Percentiles rank a stretch among this genome's conserved stretches.
Conservation (phyloP, 2,329 filamentous ascomycete species). For the Aureobasidium sp. region DNA sequence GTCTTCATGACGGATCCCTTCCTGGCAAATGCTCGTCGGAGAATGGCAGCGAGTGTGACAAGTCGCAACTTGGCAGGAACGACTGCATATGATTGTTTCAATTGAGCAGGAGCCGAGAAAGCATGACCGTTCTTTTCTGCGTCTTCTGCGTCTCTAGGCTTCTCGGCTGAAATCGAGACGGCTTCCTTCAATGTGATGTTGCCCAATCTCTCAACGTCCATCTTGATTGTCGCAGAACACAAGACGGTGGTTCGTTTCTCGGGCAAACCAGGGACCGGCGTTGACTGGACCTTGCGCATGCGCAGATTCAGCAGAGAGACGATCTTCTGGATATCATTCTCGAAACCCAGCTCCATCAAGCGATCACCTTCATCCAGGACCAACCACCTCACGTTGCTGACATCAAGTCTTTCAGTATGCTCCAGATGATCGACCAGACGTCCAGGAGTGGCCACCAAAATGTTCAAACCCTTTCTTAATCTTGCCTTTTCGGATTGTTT, state of each 20-base stretch:
- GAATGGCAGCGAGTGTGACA: constrained; percentile 74
- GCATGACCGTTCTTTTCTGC: constrained; percentile 44
- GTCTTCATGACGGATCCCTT: constrained; percentile 93
- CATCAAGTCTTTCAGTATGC: constrained; percentile 81
- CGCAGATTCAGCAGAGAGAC: constrained; percentile 69
- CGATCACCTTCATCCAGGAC: constrained; percentile 94
- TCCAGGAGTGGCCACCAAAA: constrained; percentile 89
- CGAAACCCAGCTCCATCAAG: constrained; percentile 97
- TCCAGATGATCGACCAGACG: constrained; percentile 85
- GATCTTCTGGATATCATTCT: constrained; percentile 84
- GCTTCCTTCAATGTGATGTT: constrained; percentile 95
- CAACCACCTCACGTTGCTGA: constrained; percentile 86
- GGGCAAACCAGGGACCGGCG: constrained; percentile 59
- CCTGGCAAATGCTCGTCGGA: constrained; percentile 81
- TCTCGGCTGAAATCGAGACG: constrained; percentile 64
- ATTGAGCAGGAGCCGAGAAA: constrained; percentile 80
- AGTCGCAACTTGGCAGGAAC: constrained; percentile 84
- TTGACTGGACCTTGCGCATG: constrained; percentile 53
- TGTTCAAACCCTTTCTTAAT: constrained; percentile 88
- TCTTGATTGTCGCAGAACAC: constrained; percentile 96
- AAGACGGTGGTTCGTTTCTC: constrained; percentile 76
- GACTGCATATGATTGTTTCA: constrained; percentile 86
- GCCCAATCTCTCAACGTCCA: constrained; percentile 88
- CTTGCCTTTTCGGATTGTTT: constrained; percentile 86
- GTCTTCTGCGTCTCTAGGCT: constrained; percentile 41